Base-by-base conservation (phyloP, 1,284 basidiomycete species). In the Irpex sp. region DNA sequence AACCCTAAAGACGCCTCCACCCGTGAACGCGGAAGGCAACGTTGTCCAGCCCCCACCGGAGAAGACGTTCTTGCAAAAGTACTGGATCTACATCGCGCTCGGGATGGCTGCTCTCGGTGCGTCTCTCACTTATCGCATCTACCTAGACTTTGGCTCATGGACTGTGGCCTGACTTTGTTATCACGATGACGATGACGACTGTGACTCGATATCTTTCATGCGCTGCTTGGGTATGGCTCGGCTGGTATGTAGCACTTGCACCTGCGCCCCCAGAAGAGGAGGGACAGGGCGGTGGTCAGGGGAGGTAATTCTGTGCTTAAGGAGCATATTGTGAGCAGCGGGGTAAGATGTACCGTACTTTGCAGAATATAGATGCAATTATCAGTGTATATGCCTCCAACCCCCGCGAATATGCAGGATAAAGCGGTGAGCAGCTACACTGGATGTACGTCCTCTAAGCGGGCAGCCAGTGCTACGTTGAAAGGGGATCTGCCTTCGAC, bases 1-100 rank as follows among this genome's bases (percentile, higher is more conserved):
- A 55, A 82, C 84, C 63, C 78, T 92, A 51, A 83, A 84, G 59
- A 77, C 81, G 0, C 90, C 91, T 11, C 88, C 89, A 11, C 84
- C 83, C 1, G 74, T 94, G 63, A 86, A 85, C 19, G 77, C 82
- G 37, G 81, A 85, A 73, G 92, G 93, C 60, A 81, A 86, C 69
- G 83, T 85, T 19, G 79, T 88, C 31, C 75, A 80, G 60, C 85
- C 88, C 0, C 75, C 78, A 26, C 82, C 83, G 0, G 92, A 75
- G 73, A 91, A 94, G 76, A 79, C 85, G 7, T 93, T 95, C 75
- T 65, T 95, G 44, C 89, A 93, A 72, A 96, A 95, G 75, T 95
- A 96, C 76, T 95, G 94, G 92, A 78, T 95, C 75, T 93, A 94
- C 70, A 85, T 93, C 58, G 78, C 82, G 37, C 81, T 85, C 2